Percentiles rank a stretch among this genome's conserved stretches.
phyloP scores from a whole-genome alignment of 2,329 filamentous ascomycete species.

The Rutstroemia sp. region DNA sequence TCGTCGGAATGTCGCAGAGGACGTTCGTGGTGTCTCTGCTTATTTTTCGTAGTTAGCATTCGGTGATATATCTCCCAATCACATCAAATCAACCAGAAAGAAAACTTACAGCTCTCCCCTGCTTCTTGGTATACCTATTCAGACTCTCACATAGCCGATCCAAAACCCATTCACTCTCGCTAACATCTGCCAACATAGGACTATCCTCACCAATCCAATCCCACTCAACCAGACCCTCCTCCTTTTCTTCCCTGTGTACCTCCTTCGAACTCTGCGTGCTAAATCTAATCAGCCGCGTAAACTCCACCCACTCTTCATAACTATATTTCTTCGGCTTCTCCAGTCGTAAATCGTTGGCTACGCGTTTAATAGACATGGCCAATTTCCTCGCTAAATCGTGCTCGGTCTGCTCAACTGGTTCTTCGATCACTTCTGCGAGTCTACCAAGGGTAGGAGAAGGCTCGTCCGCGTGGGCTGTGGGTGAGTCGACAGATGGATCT shows the following conservation, averaged over 20 bases:
- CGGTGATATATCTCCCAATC: neutral
- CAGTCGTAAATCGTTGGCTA: conserved; percentile 45
- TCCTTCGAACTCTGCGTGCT: conserved; percentile 31
- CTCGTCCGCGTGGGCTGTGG: conserved; percentile 6
- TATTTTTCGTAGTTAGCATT: neutral
- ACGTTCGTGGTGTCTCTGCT: neutral
- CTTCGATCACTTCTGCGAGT: conserved; percentile 31
- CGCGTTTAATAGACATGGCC: conserved; percentile 46
- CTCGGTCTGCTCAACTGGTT: conserved; percentile 29
- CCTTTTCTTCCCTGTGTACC: conserved; percentile 39
- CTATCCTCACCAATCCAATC: conserved; percentile 66
- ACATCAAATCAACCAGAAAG: neutral
- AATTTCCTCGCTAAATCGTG: conserved; percentile 47
- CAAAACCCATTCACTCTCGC: conserved; percentile 60
- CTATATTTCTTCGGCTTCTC: conserved; percentile 44
- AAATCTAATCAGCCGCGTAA: conserved; percentile 55
- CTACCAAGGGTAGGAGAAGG: neutral
- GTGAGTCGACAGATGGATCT: neutral
- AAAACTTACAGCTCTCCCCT: conserved; percentile 19
- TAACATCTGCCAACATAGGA: conserved; percentile 55
- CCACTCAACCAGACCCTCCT: conserved; percentile 57
- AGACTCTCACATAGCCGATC: conserved; percentile 59
- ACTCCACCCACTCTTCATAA: conserved; percentile 64
- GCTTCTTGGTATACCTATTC: conserved; percentile 31
- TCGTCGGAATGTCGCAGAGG: neutral